Conservation (phyloP, 352 stramenopile species). For the Phytophthora macrochlamydospora region DNA sequence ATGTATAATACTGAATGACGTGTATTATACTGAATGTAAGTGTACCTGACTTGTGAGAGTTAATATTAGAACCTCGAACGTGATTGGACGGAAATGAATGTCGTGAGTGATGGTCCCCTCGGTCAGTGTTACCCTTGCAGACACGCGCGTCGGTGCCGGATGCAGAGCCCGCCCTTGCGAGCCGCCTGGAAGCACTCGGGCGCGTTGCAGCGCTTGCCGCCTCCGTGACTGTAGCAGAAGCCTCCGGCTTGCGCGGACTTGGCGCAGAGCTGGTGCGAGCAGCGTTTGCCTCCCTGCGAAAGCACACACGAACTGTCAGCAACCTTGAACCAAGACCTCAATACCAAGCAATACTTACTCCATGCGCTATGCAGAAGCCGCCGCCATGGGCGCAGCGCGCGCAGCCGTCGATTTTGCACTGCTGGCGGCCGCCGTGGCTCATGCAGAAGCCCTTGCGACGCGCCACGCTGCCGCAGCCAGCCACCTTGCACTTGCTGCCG, state of each 20-base stretch:
- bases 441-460: constrained; percentile 78
- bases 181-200: constrained; percentile 79
- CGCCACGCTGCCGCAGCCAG: constrained; percentile 60
- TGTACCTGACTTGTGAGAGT: neutral
- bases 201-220: constrained; percentile 73
- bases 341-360: constrained; percentile 2
- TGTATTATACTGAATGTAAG: no score
- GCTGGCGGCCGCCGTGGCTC: constrained; percentile 67
- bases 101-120: no score
- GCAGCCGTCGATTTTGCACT: constrained; percentile 77
- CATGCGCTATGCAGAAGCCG: constrained; percentile 75
- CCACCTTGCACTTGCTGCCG: constrained; percentile 80
- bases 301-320: no score
- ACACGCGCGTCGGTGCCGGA: constrained; percentile 46
- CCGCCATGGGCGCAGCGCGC: constrained; percentile 78
- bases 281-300: constrained; percentile 61
- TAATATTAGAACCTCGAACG: neutral
- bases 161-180: constrained; percentile 81
- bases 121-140: no score
- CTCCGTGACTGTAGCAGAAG: constrained; percentile 83
- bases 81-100: no score
- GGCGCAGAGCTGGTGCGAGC: constrained; percentile 49
- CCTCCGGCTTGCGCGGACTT: constrained; percentile 80
- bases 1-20: no score
- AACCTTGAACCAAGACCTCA: no score